Base-by-base conservation (phyloP, 176 grass and related monocot genomes). In the Melocanna baccifera region DNA sequence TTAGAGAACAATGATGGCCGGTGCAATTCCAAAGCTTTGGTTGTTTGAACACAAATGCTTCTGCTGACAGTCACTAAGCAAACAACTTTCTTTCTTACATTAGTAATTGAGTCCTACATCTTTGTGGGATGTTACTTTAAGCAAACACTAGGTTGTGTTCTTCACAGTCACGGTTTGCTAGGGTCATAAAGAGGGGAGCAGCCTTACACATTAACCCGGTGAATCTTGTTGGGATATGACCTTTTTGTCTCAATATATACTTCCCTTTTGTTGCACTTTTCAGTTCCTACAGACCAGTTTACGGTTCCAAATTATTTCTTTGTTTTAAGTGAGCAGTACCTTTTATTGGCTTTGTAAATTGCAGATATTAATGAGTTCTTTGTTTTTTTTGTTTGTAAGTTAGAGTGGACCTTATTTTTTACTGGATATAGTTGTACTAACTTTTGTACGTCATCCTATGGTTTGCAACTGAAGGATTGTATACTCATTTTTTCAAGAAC, bases 281-380 rank as follows among this genome's bases (percentile, higher is more conserved):
- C 61, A 10, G 64, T 63, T 58, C 12, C 50, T 61, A 29, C 18
- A 51, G 45, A 51, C 20, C 12, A 42, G 12, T 76, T 55, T 42
- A 26, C 28, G 79, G 1, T 19, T 50, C 0, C 23, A 34, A 75
- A 65, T 25, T 65, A 70, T 12, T 76, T 48, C 9, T 30, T 71
- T 26, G 39, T 81, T 67, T 68, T 61, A 50, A 47, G 40, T 12
- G 26, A 69, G 41, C 0, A 4, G 8, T 68, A 19, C 62, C 62
- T 68, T 75, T 83, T 63, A 26, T 75, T 29, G 18, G 30, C 40
- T 72, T 78, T n/a, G 1, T 40, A 83, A 51, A 53, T 77, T 71
- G 68, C 9, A 70, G 30, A 64, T 19, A 36, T 16, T 16, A 46
- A 14, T 18, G 9, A 68, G 30, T 58, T 59, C 4, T 18, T 56